Percentiles rank a stretch among this genome's conserved stretches.
phyloP scores from a whole-genome alignment of 768 basidiomycete genomes.

The Ramaria rubella region DNA sequence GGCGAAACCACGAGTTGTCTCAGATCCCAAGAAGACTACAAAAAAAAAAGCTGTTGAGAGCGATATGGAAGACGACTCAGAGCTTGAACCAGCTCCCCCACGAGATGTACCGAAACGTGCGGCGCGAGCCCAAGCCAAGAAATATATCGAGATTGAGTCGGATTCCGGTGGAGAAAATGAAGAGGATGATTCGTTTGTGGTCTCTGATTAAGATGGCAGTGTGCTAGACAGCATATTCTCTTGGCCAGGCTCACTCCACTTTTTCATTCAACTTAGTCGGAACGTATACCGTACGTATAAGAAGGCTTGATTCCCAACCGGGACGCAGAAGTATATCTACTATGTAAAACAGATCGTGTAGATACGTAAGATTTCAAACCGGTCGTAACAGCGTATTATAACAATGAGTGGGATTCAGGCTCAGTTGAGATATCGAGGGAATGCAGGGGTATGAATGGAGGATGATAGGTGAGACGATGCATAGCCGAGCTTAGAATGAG shows the following conservation, averaged over 20 bases:
- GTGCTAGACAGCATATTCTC: too few species aligned
- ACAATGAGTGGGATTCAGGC: neutral
- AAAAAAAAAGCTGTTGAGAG: conserved; percentile 32
- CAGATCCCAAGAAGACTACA: conserved; percentile 38
- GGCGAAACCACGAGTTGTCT: conserved; percentile 4
- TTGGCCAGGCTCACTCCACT: too few species aligned
- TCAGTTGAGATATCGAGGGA: neutral
- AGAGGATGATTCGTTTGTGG: neutral
- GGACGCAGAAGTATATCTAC: too few species aligned
- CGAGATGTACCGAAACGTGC: conserved; percentile 40
- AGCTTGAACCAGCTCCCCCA: conserved; percentile 34
- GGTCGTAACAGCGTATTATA: neutral
- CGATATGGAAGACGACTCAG: conserved; percentile 42
- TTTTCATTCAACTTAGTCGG: too few species aligned
- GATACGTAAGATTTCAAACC: too few species aligned
- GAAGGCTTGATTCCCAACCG: too few species aligned
- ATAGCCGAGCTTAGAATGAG: neutral
- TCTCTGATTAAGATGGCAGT: conserved; percentile 11
- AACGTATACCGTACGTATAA: too few species aligned
- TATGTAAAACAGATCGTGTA: too few species aligned
- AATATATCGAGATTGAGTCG: conserved; percentile 55
- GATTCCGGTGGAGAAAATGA: conserved; percentile 40
- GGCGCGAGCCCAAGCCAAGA: conserved; percentile 43
- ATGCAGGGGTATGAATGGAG: neutral
- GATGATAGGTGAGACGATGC: conserved; percentile 1